These are phyloP conservation scores for Jamesozyma piceae DNA, from an alignment of 805 yeast species.

Conservation along the genomic window DNA sequence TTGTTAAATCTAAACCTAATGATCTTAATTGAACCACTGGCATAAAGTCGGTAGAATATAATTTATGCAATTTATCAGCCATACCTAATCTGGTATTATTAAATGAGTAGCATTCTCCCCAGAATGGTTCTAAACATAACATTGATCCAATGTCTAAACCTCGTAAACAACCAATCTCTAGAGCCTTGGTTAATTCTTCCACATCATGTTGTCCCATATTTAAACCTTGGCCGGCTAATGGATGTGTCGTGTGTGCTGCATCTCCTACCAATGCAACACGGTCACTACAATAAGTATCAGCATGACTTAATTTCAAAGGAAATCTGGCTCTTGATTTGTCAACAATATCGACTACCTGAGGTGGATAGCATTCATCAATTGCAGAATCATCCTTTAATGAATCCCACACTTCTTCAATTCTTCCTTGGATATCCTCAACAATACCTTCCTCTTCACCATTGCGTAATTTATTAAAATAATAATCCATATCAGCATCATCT, in stretches of 20 bases:
- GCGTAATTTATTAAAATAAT: conserved; percentile 41
- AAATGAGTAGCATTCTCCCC: conserved; percentile 68
- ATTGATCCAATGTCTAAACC: conserved; percentile 85
- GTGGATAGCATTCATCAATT: conserved; percentile 56
- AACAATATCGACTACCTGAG: conserved; percentile 50
- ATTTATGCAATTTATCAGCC: conserved; percentile 84
- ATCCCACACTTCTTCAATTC: conserved; percentile 34
- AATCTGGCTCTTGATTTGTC: conserved; percentile 71
- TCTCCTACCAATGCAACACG: conserved; percentile 93
- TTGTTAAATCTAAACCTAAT: conserved; percentile 62
- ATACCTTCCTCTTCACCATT: conserved; percentile 37
- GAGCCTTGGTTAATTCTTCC: conserved; percentile 52
- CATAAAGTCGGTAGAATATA: conserved; percentile 61
- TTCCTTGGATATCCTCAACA: conserved; percentile 63
- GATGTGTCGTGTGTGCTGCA: conserved; percentile 97
- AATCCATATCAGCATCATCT: conserved; percentile 65
- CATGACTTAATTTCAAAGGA: conserved; percentile 82
- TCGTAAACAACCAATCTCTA: conserved; percentile 60
- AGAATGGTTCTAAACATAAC: conserved; percentile 76
- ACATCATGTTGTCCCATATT: conserved; percentile 97
- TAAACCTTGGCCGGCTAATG: conserved; percentile 94
- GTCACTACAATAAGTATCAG: conserved; percentile 77
- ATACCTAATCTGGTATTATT: conserved; percentile 79
- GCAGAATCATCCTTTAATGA: conserved; percentile 32
- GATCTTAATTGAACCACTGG: conserved; percentile 73